These are phyloP conservation scores for Agapanthus africanus DNA, from an alignment of 106 monocot genomes.

Conservation along the genomic window DNA sequence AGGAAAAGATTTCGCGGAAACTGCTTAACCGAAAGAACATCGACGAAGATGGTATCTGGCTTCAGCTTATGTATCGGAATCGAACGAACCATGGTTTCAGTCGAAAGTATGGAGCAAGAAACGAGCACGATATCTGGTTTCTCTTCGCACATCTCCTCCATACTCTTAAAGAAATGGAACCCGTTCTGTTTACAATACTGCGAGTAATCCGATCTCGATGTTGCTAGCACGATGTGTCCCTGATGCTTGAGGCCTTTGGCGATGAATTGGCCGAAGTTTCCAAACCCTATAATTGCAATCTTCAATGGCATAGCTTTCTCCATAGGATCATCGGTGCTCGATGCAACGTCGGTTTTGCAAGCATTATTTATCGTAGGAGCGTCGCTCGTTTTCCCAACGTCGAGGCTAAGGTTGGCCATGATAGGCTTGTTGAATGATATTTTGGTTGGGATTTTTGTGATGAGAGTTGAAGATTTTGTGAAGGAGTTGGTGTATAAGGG, in stretches of 20 bases:
- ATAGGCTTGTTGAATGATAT: neutral
- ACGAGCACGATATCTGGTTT: slow-evolving; percentile 45
- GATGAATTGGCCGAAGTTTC: slow-evolving; percentile 66
- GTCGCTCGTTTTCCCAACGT: too few relatives aligned
- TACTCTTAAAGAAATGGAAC: slow-evolving; percentile 31
- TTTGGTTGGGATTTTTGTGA: neutral
- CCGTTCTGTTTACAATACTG: slow-evolving; percentile 24
- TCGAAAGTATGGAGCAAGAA: slow-evolving; percentile 60
- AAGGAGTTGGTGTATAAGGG: neutral
- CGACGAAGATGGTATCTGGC: slow-evolving; percentile 47
- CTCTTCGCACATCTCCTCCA: slow-evolving; percentile 44
- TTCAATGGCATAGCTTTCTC: too few relatives aligned
- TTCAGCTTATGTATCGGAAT: slow-evolving; percentile 40
- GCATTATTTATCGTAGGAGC: too few relatives aligned
- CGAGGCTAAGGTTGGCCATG: neutral
- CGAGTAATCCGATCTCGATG: slow-evolving; percentile 51
- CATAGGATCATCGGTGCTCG: too few relatives aligned
- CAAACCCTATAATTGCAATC: slow-evolving; percentile 50
- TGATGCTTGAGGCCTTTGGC: slow-evolving; percentile 33
- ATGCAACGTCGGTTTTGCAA: too few relatives aligned
- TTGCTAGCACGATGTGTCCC: slow-evolving; percentile 50
- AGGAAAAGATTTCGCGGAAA: slow-evolving; percentile 63
- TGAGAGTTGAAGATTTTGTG: neutral
- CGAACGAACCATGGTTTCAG: slow-evolving; percentile 38
- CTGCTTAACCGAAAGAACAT: slow-evolving; percentile 63